Evolutionary conservation across 176 grass and related monocot genomes (phyloP), one percentile per base, ranked within the genome.

Genomic region (Musa troglodytarum): DNA sequence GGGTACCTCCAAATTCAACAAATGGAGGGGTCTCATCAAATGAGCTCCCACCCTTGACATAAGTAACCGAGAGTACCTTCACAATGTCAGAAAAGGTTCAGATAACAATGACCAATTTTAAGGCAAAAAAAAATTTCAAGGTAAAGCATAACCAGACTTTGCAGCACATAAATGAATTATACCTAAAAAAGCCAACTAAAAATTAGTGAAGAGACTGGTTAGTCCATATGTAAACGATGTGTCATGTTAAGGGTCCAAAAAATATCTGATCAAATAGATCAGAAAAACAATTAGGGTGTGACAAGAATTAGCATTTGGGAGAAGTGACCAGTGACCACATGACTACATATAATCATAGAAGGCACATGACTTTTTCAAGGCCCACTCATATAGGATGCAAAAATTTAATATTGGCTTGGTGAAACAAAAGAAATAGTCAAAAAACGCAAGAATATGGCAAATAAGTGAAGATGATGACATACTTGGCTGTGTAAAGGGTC

Each of bases 401-500:
- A 25, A 5, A 65, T 10, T 14, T 12, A 26, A 12, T 65, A 13
- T 10, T 64, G 8, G 9, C 3, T 50, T 10, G 9, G 15, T 69
- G 49, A 29, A 68, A 49, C 8, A 69, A 69, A 69, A 19, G 14
- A 70, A 50, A 49, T 20, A 8, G 13, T 34, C 20, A 70, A 2
- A 50, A 50, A 20, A 8, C 2, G 43, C 11, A 50, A n/a, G 2
- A 70, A 15, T 9, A 50, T 19, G 12, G 17, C 17, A 50, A 24
- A 19, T n/a, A n/a, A 12, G 24, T 50, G 57, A 61, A 20, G 17
- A 61, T 10, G 14, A 50, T 70, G 8, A 49, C 85, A 72, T 91
- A 93, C 94, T 80, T 93, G 94, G 80, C 94, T 93, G 43, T 91
- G 88, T 76, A 93, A 84, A 73, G 94, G 94, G 66, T 98, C 88